phyloP scores from a whole-genome alignment of 306 rosid species.

The Quercus cerris region DNA sequence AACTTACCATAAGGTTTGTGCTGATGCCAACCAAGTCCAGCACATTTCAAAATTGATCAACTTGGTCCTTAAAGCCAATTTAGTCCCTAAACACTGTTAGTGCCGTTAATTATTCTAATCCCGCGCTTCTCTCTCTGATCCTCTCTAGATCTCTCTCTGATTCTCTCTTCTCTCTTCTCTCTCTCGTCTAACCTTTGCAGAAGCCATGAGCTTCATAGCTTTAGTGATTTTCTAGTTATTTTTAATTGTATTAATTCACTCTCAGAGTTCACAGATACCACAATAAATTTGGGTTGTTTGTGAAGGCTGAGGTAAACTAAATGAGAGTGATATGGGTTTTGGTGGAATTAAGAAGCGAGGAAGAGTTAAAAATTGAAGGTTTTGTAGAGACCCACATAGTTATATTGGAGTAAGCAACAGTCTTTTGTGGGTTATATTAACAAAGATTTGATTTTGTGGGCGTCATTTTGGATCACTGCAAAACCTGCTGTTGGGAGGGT shows the following conservation, averaged over 20 bases:
- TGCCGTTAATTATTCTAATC: no score
- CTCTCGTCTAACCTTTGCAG: conserved; percentile 62
- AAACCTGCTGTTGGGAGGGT: background rate
- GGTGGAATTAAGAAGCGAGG: background rate
- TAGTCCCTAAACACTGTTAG: no score
- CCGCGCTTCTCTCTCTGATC: no score
- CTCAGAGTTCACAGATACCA: conserved; percentile 49
- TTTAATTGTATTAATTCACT: conserved; percentile 45
- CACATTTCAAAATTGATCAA: no score
- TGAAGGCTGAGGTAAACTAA: conserved; percentile 1
- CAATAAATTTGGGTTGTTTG: conserved; percentile 21
- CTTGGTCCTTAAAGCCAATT: no score
- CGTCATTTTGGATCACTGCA: background rate
- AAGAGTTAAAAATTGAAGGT: conserved; percentile 18
- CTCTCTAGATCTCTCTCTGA: no score
- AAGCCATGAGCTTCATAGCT: conserved; percentile 76
- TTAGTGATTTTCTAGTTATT: conserved; percentile 66
- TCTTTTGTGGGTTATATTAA: background rate
- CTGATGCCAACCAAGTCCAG: no score
- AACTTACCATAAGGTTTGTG: no score
- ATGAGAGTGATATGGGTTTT: conserved; percentile 1
- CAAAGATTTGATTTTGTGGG: background rate
- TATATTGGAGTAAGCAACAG: conserved; percentile 20
- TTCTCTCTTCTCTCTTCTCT: no score
- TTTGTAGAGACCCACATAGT: conserved; percentile 25